These are phyloP conservation scores for Tuber umbilicatum DNA, from an alignment of 495 filamentous ascomycete species.

Conservation along the genomic window DNA sequence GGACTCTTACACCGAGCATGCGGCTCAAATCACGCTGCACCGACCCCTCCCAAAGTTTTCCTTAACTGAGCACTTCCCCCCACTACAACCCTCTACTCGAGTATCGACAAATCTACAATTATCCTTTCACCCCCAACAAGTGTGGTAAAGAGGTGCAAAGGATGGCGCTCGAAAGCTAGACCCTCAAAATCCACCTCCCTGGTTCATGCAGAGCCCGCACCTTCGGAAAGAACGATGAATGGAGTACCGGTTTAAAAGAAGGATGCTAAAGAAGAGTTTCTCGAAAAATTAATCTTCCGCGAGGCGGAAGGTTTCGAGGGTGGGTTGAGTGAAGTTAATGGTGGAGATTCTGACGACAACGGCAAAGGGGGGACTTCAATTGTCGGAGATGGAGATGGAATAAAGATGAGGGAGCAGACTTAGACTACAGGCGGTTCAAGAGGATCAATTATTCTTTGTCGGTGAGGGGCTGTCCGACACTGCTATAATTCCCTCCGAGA, in stretches of 20 bases:
- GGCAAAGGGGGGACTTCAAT: slow-evolving; percentile 41
- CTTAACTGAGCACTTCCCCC: no score
- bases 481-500: slow-evolving; percentile 10
- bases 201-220: background rate
- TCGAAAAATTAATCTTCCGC: slow-evolving; percentile 80
- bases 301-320: slow-evolving; percentile 70
- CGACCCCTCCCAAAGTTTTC: no score
- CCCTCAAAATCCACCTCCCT: background rate
- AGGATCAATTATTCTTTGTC: slow-evolving; percentile 29
- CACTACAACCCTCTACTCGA: no score
- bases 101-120: no score
- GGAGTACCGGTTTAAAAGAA: slow-evolving; percentile 45
- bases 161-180: background rate
- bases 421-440: slow-evolving; percentile 29
- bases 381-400: slow-evolving; percentile 1
- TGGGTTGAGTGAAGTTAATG: slow-evolving; percentile 49
- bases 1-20: no score
- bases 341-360: slow-evolving; percentile 31
- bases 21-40: no score
- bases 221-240: background rate
- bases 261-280: slow-evolving; percentile 71
- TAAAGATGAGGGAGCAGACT: slow-evolving; percentile 17
- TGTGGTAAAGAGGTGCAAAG: background rate
- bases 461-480: slow-evolving; percentile 5
- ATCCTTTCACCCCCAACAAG: no score